Conservation (phyloP, 352 stramenopile species). For the Phytophthora aleatoria region DNA sequence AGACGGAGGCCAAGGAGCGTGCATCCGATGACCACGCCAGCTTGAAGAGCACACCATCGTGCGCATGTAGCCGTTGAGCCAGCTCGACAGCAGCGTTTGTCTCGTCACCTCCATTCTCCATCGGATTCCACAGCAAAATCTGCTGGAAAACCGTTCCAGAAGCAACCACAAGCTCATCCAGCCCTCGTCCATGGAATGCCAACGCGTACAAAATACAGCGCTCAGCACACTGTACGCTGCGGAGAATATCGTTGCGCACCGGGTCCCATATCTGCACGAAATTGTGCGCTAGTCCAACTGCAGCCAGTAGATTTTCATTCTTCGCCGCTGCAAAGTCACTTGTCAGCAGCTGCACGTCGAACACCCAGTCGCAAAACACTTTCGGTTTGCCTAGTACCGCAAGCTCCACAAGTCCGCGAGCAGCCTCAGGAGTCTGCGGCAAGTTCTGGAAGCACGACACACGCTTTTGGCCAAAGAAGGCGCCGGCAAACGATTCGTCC, state of each 20-base stretch:
- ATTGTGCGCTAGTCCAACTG: constrained; percentile 85
- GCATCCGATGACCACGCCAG: constrained; percentile 76
- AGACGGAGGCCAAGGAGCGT: constrained; percentile 76
- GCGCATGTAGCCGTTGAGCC: constrained; percentile 70
- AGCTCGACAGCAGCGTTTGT: constrained; percentile 31
- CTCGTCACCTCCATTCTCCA: constrained; percentile 18
- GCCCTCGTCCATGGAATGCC: constrained; percentile 68
- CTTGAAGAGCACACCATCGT: constrained; percentile 89
- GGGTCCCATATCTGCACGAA: constrained; percentile 83
- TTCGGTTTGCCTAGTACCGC: constrained; percentile 50
- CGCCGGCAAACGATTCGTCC: constrained; percentile 30
- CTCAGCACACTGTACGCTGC: constrained; percentile 70
- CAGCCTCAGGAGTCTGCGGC: constrained; percentile 41
- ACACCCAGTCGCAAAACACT: constrained; percentile 85
- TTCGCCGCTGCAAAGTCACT: constrained; percentile 21
- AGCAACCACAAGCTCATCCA: constrained; percentile 69
- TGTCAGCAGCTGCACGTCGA: constrained; percentile 74
- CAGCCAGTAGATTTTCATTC: constrained; percentile 41
- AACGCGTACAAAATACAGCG: constrained; percentile 87
- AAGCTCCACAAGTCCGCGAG: constrained; percentile 25
- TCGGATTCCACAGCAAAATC: constrained; percentile 79
- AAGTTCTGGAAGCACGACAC: constrained; percentile 60
- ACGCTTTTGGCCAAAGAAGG: constrained; percentile 86
- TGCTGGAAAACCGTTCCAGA: constrained; percentile 89
- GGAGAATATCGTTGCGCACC: constrained; percentile 43